Percentiles rank a stretch among this genome's conserved stretches.
phyloP scores from a whole-genome alignment of 2,329 filamentous ascomycete genomes.

The Lojkania enalia region DNA sequence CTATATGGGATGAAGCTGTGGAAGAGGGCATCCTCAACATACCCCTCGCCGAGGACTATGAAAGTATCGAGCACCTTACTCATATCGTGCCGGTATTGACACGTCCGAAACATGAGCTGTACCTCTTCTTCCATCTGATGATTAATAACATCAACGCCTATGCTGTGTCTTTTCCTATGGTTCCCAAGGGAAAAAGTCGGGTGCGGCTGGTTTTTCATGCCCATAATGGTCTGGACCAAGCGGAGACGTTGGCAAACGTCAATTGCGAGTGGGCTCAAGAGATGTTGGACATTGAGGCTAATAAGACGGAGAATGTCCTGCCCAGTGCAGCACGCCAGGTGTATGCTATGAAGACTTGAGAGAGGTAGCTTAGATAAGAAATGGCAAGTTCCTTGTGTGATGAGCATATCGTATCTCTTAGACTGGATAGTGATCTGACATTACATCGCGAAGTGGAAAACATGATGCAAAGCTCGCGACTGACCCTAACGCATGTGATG shows the following conservation, averaged over 20 bases:
- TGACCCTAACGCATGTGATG: no score
- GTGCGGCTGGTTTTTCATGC: constrained; percentile 4
- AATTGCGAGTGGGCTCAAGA: constrained; percentile 2
- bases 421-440: no score
- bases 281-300: constrained; percentile 4
- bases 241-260: neutral
- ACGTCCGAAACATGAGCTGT: constrained; percentile 1
- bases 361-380: no score
- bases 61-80: neutral
- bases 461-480: no score
- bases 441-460: no score
- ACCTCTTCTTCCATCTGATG: constrained; percentile 6
- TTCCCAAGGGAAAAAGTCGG: constrained; percentile 3
- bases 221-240: neutral
- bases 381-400: no score
- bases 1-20: constrained; percentile 10
- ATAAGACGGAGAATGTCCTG: neutral
- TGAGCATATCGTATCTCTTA: no score
- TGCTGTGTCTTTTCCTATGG: constrained; percentile 2
- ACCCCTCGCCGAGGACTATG: constrained; percentile 14
- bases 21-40: constrained; percentile 11
- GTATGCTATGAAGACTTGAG: neutral
- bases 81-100: constrained; percentile 16
- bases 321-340: neutral
- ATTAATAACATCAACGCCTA: neutral